These are phyloP conservation scores for Candida ascalaphidarum DNA, from an alignment of 805 yeast genomes.

Conservation along the genomic window DNA sequence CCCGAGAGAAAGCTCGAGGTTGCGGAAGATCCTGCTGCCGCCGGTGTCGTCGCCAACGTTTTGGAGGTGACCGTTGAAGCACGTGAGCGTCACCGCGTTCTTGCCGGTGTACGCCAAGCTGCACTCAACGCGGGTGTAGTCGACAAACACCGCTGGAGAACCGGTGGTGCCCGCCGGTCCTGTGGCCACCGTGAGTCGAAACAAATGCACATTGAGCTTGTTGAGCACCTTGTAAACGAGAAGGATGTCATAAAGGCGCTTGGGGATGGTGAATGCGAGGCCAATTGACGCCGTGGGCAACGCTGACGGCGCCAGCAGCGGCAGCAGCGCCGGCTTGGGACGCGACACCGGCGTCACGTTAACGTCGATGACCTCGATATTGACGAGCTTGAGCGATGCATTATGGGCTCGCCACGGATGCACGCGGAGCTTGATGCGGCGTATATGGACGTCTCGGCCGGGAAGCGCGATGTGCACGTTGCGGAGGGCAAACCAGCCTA, in stretches of 20 bases:
- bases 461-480: conserved; percentile 17
- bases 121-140: conserved; percentile 7
- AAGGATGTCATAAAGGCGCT: conserved; percentile 9
- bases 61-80: conserved; percentile 6
- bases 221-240: conserved; percentile 12
- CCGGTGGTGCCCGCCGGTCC: conserved; percentile 6
- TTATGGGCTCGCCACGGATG: conserved; percentile 13
- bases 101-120: conserved; percentile 1
- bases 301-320: not conserved
- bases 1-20: conserved; percentile 5
- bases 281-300: not conserved
- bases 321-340: not conserved
- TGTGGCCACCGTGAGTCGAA: conserved; percentile 7
- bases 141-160: conserved; percentile 6
- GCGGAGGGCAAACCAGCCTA: conserved; percentile 22
- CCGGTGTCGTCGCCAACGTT: conserved; percentile 1
- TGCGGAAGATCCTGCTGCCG: conserved; percentile 5
- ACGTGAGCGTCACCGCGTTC: conserved; percentile 2
- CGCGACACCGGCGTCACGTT: too few species aligned
- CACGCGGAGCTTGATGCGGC: conserved; percentile 12
- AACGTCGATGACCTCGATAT: too few species aligned
- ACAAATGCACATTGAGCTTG: conserved; percentile 16
- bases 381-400: conserved; percentile 11
- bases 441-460: conserved; percentile 10
- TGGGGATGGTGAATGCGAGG: not conserved